Conservation (phyloP, 805 yeast species). For the Sugiyamaella chiloensis region DNA sequence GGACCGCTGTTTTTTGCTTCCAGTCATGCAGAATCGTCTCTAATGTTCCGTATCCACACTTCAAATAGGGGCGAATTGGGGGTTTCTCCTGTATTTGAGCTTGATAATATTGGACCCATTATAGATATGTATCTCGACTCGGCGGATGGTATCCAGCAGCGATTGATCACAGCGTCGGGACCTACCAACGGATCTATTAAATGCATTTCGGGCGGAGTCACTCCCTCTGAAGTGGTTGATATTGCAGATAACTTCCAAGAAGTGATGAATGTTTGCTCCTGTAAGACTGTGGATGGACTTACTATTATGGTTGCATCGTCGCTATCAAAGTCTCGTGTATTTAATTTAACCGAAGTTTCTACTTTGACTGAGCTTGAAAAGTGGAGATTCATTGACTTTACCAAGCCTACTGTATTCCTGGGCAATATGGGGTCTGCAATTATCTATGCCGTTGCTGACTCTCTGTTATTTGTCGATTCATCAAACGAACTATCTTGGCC, state of each 20-base stretch:
- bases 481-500: not conserved
- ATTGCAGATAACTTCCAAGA: not conserved
- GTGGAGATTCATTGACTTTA: not conserved
- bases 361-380: not conserved
- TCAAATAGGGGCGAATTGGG: not conserved
- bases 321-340: not conserved
- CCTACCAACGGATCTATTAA: not conserved
- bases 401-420: not conserved
- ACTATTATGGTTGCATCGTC: conserved; percentile 1
- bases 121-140: not conserved
- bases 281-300: not conserved
- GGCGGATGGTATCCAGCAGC: not conserved
- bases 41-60: not conserved
- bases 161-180: not conserved
- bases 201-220: not conserved
- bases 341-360: not conserved
- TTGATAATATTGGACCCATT: conserved; percentile 7
- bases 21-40: not conserved
- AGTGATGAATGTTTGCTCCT: not conserved
- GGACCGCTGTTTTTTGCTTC: not conserved
- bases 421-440: not conserved
- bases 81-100: not conserved
- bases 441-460: not conserved
- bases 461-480: not conserved
- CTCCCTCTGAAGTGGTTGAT: not conserved